phyloP scores from a whole-genome alignment of 1,284 basidiomycete genomes.

The Sporisorium graminicola region DNA sequence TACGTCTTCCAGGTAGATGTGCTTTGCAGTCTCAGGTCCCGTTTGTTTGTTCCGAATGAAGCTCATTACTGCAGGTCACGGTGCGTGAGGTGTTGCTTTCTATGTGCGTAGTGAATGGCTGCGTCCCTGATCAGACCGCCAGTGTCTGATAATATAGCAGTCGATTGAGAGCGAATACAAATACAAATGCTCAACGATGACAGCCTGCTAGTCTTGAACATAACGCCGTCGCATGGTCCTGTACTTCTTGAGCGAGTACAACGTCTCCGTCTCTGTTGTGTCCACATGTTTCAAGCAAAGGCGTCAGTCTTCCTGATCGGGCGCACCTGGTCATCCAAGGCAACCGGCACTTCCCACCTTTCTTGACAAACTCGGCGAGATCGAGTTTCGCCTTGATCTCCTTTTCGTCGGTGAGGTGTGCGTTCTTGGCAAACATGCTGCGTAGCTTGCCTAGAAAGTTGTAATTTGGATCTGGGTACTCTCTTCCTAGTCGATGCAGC shows the following conservation, averaged over 20 bases:
- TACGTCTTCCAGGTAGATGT: background rate
- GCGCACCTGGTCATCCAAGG: background rate
- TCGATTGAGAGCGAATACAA: conserved; percentile 10
- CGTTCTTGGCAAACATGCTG: conserved; percentile 58
- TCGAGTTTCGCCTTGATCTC: conserved; percentile 62
- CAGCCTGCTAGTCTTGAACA: conserved; percentile 26
- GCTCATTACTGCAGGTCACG: background rate
- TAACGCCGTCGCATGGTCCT: conserved; percentile 62
- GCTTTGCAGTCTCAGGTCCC: background rate
- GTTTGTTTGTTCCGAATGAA: too few relatives aligned
- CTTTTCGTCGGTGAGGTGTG: conserved; percentile 62
- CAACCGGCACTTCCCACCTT: conserved; percentile 47
- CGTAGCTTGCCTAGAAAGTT: conserved; percentile 66
- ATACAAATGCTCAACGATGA: conserved; percentile 11
- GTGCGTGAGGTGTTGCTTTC: background rate
- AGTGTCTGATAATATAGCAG: too few relatives aligned
- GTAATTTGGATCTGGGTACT: conserved; percentile 68
- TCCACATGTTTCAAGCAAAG: background rate
- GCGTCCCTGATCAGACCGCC: too few relatives aligned
- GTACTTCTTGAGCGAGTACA: conserved; percentile 68
- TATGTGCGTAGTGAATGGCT: background rate
- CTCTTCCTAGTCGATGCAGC: conserved; percentile 67
- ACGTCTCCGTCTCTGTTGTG: conserved; percentile 61
- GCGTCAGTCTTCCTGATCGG: background rate
- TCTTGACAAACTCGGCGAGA: conserved; percentile 64